These are phyloP conservation scores for Lactarius tabidus DNA, from an alignment of 768 basidiomycete genomes.

Conservation along the genomic window DNA sequence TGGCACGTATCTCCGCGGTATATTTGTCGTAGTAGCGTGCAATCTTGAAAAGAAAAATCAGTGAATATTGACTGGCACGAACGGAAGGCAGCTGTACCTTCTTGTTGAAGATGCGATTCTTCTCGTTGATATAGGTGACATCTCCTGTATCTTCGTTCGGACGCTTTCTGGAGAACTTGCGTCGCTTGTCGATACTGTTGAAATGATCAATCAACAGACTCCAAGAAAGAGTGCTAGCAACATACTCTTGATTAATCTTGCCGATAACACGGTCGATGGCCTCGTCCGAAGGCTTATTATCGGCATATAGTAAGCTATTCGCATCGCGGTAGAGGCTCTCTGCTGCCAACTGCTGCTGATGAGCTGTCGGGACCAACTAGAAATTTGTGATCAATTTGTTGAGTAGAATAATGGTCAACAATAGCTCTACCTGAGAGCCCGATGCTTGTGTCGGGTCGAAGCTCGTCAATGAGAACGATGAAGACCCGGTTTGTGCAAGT, in stretches of 20 bases:
- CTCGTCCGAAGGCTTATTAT: conserved; percentile 93
- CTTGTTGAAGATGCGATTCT: conserved; percentile 97
- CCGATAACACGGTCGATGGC: conserved; percentile 88
- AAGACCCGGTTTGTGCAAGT: conserved; percentile 42
- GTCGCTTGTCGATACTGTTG: conserved; percentile 79
- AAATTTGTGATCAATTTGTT: neutral
- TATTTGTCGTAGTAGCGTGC: conserved; percentile 96
- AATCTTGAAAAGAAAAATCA: conserved; percentile 50
- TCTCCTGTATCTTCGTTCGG: conserved; percentile 91
- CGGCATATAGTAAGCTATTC: conserved; percentile 88
- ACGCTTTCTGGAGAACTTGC: conserved; percentile 86
- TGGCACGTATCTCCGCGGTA: conserved; percentile 92
- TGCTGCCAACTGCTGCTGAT: conserved; percentile 63
- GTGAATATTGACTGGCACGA: neutral
- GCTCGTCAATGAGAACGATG: conserved; percentile 40
- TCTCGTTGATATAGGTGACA: conserved; percentile 99
- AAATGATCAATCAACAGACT: neutral
- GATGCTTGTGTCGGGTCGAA: conserved; percentile 52
- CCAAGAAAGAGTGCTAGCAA: conserved; percentile 28
- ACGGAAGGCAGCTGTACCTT: conserved; percentile 50
- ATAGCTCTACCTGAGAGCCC: conserved; percentile 36
- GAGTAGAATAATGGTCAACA: neutral
- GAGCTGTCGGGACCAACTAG: conserved; percentile 50
- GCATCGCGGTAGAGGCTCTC: conserved; percentile 92
- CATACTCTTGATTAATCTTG: conserved; percentile 93